Evolutionary conservation across 306 rosid genomes (phyloP).

Genomic region (Lathyrus sativus): DNA sequence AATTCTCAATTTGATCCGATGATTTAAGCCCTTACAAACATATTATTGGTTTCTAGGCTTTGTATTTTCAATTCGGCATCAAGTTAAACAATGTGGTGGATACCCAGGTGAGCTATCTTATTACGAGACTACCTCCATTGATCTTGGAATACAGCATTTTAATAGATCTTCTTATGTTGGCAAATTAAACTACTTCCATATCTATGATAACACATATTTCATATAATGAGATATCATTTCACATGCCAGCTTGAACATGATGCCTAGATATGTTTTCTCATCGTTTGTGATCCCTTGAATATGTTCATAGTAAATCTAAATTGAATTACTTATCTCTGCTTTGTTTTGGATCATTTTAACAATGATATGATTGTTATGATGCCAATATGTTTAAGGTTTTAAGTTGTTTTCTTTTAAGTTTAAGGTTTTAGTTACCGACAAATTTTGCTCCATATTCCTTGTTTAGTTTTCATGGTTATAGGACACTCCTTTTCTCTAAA

Average conservation of each 20-base stretch:
- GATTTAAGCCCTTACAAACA: constrained; percentile 25
- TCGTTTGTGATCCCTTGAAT: constrained; percentile 18
- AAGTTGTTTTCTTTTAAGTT: constrained; percentile 16
- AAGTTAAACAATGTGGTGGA: constrained; percentile 95
- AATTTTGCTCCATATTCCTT: constrained; percentile 18
- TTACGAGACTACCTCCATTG: constrained; percentile 1
- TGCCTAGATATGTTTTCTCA: constrained; percentile 1
- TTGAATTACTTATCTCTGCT: constrained; percentile 2
- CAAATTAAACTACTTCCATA: constrained; percentile 30
- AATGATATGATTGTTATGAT: constrained; percentile 23
- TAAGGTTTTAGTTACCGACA: not conserved
- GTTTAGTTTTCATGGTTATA: not conserved
- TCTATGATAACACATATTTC: constrained; percentile 7
- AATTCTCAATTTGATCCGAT: constrained; percentile 7
- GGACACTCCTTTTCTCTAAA: not conserved
- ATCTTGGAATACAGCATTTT: constrained; percentile 7
- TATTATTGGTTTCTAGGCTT: constrained; percentile 63
- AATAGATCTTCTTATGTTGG: constrained; percentile 20
- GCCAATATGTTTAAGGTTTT: constrained; percentile 9
- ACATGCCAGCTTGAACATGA: constrained; percentile 25
- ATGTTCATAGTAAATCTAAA: constrained; percentile 27
- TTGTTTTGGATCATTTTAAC: constrained; percentile 11
- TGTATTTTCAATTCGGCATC: constrained; percentile 96
- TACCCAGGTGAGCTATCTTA: constrained; percentile 78
- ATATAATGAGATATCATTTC: constrained; percentile 26